These are phyloP conservation scores for Digitaria exilis DNA, from an alignment of 202 grass and related monocot species.

Conservation along the genomic window DNA sequence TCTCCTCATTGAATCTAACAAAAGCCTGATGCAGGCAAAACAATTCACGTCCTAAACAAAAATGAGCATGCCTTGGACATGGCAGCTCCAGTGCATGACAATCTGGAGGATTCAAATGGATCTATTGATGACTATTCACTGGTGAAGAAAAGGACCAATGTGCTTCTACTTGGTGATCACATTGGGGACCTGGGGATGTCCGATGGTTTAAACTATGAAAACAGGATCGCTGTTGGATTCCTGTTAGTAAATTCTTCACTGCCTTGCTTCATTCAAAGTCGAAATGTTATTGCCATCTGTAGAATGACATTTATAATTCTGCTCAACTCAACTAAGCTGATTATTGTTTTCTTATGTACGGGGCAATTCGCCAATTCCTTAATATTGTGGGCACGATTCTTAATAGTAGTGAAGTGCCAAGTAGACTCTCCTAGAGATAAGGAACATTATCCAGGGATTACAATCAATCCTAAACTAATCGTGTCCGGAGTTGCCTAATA, in stretches of 20 bases:
- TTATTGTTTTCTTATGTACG: background rate
- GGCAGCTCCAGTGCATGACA: conserved; percentile 70
- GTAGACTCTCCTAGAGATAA: too few relatives aligned
- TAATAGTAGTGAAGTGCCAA: background rate
- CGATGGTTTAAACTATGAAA: conserved; percentile 88
- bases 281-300: background rate
- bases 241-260: conserved; percentile 57
- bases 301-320: background rate
- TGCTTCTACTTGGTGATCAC: conserved; percentile 89
- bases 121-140: conserved; percentile 53
- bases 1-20: conserved; percentile 20
- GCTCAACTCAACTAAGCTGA: background rate
- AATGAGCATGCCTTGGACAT: conserved; percentile 97
- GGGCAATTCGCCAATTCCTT: background rate
- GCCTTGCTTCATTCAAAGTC: conserved; percentile 1
- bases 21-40: conserved; percentile 70
- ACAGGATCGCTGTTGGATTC: conserved; percentile 92
- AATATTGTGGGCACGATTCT: background rate
- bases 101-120: conserved; percentile 64
- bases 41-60: conserved; percentile 98
- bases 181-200: conserved; percentile 94
- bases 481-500: too few relatives aligned
- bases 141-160: conserved; percentile 81
- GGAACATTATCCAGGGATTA: too few relatives aligned
- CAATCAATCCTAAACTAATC: too few relatives aligned